A percentile compares a stretch with the other conserved stretches of the same genome.
These are phyloP conservation scores for Pseudocercospora fijiensis DNA, from an alignment of 2,329 filamentous ascomycete species.

Conservation along the genomic window DNA sequence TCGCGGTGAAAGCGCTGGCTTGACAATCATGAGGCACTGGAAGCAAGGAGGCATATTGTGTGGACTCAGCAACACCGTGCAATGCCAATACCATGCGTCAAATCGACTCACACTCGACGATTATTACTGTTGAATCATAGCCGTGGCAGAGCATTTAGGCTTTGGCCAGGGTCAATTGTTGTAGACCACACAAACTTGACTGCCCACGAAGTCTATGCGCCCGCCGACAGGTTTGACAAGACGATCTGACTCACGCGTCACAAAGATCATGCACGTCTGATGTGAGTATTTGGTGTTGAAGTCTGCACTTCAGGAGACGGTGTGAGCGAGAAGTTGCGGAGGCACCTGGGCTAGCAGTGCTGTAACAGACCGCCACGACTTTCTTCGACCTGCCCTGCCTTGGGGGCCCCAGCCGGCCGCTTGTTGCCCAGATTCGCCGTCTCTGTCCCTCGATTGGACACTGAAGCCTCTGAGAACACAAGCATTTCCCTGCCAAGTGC, in stretches of 20 bases:
- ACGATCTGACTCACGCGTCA: neutral
- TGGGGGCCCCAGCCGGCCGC: neutral
- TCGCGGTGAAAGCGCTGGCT: constrained; percentile 10
- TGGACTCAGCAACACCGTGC: neutral
- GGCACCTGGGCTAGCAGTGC: neutral
- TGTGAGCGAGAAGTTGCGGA: neutral
- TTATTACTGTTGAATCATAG: neutral
- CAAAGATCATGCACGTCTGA: neutral
- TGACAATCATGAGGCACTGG: neutral
- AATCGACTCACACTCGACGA: neutral
- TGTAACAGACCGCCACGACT: neutral
- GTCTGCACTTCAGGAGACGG: neutral
- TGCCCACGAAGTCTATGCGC: neutral
- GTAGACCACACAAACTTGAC: neutral
- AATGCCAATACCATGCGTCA: neutral
- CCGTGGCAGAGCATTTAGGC: neutral
- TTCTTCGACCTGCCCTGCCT: neutral
- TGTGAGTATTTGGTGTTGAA: neutral
- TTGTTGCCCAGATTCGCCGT: neutral
- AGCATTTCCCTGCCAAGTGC: constrained; percentile 3
- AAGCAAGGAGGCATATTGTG: constrained; percentile 2
- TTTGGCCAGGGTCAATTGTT: neutral
- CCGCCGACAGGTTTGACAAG: neutral
- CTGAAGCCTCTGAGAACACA: neutral
- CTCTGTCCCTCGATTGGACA: neutral